Evolutionary conservation across 2,329 filamentous ascomycete species (phyloP), one percentile per base, ranked within the genome.

Genomic region (Exserohilum rostratum): DNA sequence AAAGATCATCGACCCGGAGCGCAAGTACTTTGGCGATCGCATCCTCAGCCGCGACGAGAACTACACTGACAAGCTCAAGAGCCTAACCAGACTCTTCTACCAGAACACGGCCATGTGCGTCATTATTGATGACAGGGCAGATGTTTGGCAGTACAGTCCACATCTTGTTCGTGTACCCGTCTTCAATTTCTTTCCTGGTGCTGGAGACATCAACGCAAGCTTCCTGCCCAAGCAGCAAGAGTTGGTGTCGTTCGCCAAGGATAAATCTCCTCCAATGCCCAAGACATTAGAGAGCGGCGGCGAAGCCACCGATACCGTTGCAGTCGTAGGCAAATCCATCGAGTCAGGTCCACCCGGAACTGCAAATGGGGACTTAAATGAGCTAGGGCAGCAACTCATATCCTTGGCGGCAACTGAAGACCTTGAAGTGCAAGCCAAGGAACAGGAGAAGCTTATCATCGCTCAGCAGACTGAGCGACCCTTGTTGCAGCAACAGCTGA

Each of bases 31-130:
- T 73, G 93, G 90, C 34, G 93, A 97, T 75, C 87, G 95, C 50
- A 93, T 99, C 67, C 90, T 99, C 69, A 98, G 93, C 76, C 89
- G 95, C 68, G 93, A 98, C 73, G 95, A 99, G 77, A 99, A 96
- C 72, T 93, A 93, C 50, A 97, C 90, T 73, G 87, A 98, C 74
- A 90, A 89, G 2, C 87, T 90, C 55, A 99, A 99, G 82, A 95
- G 88, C 64, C 80, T 99, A 27, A 90, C 95, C 70, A 86, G 95
- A 6, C 78, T 99, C 12, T 99, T 99, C 74, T 95, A 96, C 5
- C 91, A 96, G 55, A 96, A 96, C 76, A 98, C 93, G 5, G 93
- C 96, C 76, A 99, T 99, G 95, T 96, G 97, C 0, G 93, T 97
- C 54, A 97, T 99, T 67, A 99, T 99, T 62, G 95, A 99, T 72